Conservation (phyloP, 2,329 filamentous ascomycete species). For the Colletotrichum nymphaeae region DNA sequence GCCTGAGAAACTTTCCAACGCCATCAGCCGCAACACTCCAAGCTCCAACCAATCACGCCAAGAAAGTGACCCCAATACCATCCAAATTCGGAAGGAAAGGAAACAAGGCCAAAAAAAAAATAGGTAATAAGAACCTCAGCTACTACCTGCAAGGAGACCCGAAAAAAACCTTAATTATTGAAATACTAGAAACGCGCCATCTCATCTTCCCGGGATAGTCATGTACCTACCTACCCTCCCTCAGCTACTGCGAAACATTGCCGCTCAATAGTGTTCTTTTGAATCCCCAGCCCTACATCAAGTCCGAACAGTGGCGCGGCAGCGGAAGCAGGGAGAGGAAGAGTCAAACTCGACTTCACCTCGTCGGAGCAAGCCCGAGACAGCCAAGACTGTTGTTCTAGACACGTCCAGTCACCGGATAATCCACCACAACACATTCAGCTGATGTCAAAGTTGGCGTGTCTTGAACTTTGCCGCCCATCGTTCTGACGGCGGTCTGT, state of each 20-base stretch:
- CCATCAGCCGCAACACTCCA: neutral
- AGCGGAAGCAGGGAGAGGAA: neutral
- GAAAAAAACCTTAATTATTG: neutral
- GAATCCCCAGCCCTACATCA: neutral
- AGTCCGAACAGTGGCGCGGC: neutral
- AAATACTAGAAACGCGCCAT: neutral
- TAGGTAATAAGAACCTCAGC: neutral
- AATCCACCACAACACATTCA: neutral
- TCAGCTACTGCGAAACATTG: neutral
- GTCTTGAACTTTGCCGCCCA: neutral
- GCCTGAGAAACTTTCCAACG: neutral
- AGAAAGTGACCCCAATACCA: conserved; percentile 1
- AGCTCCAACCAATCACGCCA: conserved; percentile 27
- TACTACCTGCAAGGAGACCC: neutral
- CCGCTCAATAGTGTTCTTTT: neutral
- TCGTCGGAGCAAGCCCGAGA: neutral
- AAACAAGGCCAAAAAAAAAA: no score
- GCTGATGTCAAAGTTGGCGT: neutral
- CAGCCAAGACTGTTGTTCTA: neutral
- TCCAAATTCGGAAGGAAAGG: conserved; percentile 20
- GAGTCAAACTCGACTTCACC: conserved; percentile 26
- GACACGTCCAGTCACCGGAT: neutral
- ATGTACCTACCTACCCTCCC: no score
- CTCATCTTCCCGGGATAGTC: neutral
- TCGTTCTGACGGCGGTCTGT: neutral